Evolutionary conservation across 768 basidiomycete genomes (phyloP).

Genomic region (Fomitopsis pulvina): DNA sequence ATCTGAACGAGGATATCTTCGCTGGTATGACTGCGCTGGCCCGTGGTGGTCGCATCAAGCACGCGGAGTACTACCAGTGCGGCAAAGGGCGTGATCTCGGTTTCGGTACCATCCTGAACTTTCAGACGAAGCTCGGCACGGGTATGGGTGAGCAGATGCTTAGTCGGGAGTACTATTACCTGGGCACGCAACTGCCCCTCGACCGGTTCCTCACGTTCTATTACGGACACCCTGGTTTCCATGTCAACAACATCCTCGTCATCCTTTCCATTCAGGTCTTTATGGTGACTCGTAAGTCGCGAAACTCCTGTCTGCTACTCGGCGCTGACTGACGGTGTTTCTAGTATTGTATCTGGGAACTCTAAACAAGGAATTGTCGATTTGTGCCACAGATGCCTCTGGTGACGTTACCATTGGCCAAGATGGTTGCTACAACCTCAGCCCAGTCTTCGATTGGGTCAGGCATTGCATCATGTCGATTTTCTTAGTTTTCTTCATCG

Average conservation of each 20-base stretch:
- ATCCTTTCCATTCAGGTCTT: slow-evolving; percentile 97
- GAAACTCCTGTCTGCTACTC: neutral
- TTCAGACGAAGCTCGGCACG: slow-evolving; percentile 99
- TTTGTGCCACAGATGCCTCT: slow-evolving; percentile 80
- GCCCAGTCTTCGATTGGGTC: slow-evolving; percentile 98
- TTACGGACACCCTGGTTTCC: slow-evolving; percentile 99
- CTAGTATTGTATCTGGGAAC: slow-evolving; percentile 92
- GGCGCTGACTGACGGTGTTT: slow-evolving; percentile 8
- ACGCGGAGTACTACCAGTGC: slow-evolving; percentile 99
- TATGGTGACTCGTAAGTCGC: slow-evolving; percentile 82
- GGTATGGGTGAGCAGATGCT: slow-evolving; percentile 99
- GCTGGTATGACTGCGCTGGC: slow-evolving; percentile 99
- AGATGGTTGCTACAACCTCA: slow-evolving; percentile 91
- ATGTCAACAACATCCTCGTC: slow-evolving; percentile 99
- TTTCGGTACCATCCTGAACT: slow-evolving; percentile 98
- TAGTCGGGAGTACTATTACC: slow-evolving; percentile 98
- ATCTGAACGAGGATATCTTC: slow-evolving; percentile 99
- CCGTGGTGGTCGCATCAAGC: slow-evolving; percentile 98
- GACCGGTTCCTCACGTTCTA: slow-evolving; percentile 99
- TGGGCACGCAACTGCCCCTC: slow-evolving; percentile 95
- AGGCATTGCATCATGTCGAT: slow-evolving; percentile 94
- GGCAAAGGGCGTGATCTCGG: slow-evolving; percentile 99
- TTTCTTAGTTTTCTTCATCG: slow-evolving; percentile 98
- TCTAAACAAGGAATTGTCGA: slow-evolving; percentile 85
- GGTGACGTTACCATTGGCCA: slow-evolving; percentile 80